These are phyloP conservation scores for Patellifolia procumbens DNA, from an alignment of 179 eudicot genomes.

Conservation along the genomic window DNA sequence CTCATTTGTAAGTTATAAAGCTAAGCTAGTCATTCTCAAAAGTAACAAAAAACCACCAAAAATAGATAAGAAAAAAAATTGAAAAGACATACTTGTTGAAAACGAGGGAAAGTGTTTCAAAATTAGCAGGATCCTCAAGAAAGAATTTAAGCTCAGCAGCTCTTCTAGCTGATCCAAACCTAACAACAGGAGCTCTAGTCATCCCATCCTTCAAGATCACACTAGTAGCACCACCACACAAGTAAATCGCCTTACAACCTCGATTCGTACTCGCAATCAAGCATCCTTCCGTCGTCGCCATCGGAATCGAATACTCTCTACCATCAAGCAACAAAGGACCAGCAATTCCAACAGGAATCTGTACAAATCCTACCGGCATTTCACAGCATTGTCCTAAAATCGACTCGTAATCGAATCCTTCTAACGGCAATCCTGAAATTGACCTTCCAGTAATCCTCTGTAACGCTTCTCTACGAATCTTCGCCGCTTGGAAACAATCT, in stretches of 20 bases:
- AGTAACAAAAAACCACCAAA: not conserved
- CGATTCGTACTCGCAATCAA: slow-evolving; percentile 50
- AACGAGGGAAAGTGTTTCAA: slow-evolving; percentile 41
- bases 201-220: slow-evolving; percentile 46
- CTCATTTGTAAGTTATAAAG: not conserved
- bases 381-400: slow-evolving; percentile 53
- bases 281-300: slow-evolving; percentile 57
- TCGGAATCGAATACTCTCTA: slow-evolving; percentile 42
- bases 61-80: not conserved
- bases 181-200: slow-evolving; percentile 54
- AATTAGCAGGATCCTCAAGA: slow-evolving; percentile 46
- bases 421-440: slow-evolving; percentile 38
- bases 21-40: not conserved
- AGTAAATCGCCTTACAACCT: slow-evolving; percentile 47
- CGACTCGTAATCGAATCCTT: slow-evolving; percentile 47
- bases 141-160: slow-evolving; percentile 50
- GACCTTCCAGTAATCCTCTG: slow-evolving; percentile 43
- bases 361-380: slow-evolving; percentile 53
- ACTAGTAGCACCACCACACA: slow-evolving; percentile 48
- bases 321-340: slow-evolving; percentile 52
- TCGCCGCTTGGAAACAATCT: slow-evolving; percentile 44
- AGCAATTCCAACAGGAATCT: slow-evolving; percentile 54
- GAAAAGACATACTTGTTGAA: slow-evolving; percentile 40
- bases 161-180: slow-evolving; percentile 44
- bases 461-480: slow-evolving; percentile 44